Evolutionary conservation across 2,329 filamentous ascomycete genomes (phyloP), one percentile per base, ranked within the genome.

Genomic region (Lizonia empirigonia): DNA sequence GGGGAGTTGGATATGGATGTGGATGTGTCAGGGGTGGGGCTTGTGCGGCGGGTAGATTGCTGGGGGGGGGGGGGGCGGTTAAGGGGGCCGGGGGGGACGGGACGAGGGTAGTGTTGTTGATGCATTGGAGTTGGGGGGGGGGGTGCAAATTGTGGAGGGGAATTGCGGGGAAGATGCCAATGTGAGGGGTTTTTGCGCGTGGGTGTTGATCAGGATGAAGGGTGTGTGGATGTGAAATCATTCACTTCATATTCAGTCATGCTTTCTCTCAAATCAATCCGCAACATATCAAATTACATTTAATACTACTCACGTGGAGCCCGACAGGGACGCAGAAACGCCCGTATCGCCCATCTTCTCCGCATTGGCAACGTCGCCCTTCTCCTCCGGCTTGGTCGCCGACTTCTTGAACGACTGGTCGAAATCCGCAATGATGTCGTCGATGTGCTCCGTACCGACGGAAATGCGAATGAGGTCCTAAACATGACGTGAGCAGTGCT

Each of bases 391-490:
- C 69, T 77, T 77, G 8, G 77, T 78, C 1, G 75, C 75, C 6
- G 77, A 69, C 20, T 83, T 81, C 69, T 85, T 82, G 76, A 97
- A 95, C 0, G 90, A 89, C 79, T 96, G 92, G 74, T 93, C 88
- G 71, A 97, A 97, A 76, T 97, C 93, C 64, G 86, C 88, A 69
- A 96, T 94, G 67, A 97, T 97, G 69, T 97, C 93, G 77, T 96
- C 92, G 71, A 97, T 96, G 74, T 97, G 91, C 78, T 97, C 93
- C 1, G 89, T 96, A 44, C 93, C 93, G 52, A 97, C 92, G 0
- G 92, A 97, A 68, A 97, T 94, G 57, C 93, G 89, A 74, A 97
- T 96, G 30, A 92, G 85, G 69, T 96, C 93, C 82, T 91, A 72
- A 9, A 41, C 36, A 9, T 20, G 5, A 8, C n/a, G 12, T 56